These are phyloP conservation scores for Eucalyptus polybractea DNA, from an alignment of 345 rosid species.

Conservation along the genomic window DNA sequence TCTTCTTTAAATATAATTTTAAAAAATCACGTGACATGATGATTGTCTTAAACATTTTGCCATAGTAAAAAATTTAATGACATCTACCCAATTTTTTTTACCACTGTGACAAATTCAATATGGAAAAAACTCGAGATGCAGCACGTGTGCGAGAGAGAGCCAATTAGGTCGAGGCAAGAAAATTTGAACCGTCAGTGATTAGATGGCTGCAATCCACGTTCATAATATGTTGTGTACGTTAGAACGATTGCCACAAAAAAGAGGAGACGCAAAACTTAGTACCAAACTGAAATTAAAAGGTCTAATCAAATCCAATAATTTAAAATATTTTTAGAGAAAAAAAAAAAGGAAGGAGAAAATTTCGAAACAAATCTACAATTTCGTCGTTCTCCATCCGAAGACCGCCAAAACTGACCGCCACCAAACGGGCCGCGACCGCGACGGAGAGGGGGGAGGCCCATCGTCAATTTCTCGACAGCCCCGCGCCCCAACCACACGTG, in stretches of 20 bases:
- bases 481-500: not conserved
- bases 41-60: rapidly evolving
- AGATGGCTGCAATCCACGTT: not conserved
- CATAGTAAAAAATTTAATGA: not conserved
- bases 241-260: not conserved
- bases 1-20: not conserved
- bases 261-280: not conserved
- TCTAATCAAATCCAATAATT: not conserved
- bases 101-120: not conserved
- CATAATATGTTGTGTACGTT: not conserved
- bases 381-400: not conserved
- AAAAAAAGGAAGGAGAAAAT: not conserved
- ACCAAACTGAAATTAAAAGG: not conserved
- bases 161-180: not conserved
- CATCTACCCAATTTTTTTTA: not conserved
- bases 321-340: not conserved
- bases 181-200: rapidly evolving
- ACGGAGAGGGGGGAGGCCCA: not conserved
- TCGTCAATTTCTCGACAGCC: not conserved
- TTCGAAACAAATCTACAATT: not conserved
- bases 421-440: not conserved
- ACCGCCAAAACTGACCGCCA: not conserved
- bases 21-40: not conserved
- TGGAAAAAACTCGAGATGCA: rapidly evolving
- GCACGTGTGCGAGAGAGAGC: rapidly evolving